Conservation (phyloP, 805 yeast genomes). For the Soucietia sequanensis region DNA sequence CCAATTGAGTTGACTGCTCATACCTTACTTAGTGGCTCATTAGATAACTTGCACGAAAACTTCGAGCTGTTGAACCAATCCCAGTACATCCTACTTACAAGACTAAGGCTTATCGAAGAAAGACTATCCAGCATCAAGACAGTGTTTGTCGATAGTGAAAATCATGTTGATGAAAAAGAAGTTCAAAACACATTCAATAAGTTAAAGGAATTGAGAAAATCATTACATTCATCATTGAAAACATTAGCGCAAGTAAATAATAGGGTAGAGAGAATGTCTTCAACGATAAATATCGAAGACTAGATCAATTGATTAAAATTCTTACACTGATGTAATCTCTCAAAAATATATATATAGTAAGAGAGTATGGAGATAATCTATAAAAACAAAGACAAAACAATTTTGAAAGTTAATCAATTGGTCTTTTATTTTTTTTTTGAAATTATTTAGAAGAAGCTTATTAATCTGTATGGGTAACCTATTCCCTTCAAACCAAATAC, state of each 20-base stretch:
- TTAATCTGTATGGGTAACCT: slow-evolving; percentile 73
- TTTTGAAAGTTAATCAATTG: background rate
- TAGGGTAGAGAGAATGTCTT: slow-evolving; percentile 25
- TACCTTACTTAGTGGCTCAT: slow-evolving; percentile 50
- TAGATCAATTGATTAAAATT: too few relatives aligned
- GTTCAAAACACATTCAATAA: slow-evolving; percentile 17
- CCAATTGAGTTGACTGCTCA: slow-evolving; percentile 63
- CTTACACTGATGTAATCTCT: too few relatives aligned
- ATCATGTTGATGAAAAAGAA: slow-evolving; percentile 16
- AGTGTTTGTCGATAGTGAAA: slow-evolving; percentile 14
- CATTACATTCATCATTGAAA: slow-evolving; percentile 24
- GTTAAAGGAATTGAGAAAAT: slow-evolving; percentile 29
- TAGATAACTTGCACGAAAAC: slow-evolving; percentile 50
- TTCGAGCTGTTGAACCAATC: slow-evolving; percentile 55
- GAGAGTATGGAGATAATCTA: too few relatives aligned
- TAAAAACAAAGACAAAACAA: too few relatives aligned
- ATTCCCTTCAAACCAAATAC: slow-evolving; percentile 69
- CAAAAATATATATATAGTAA: too few relatives aligned
- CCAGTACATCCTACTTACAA: slow-evolving; percentile 51
- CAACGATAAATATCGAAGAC: background rate
- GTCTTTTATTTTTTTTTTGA: slow-evolving; percentile 2
- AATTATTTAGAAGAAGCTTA: slow-evolving; percentile 5
- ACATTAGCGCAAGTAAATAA: slow-evolving; percentile 37
- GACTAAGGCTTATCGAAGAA: slow-evolving; percentile 44
- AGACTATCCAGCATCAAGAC: slow-evolving; percentile 25